Evolutionary conservation across 768 basidiomycete species (phyloP), one percentile per base, ranked within the genome.

Genomic region (Lactarius tabidus): DNA sequence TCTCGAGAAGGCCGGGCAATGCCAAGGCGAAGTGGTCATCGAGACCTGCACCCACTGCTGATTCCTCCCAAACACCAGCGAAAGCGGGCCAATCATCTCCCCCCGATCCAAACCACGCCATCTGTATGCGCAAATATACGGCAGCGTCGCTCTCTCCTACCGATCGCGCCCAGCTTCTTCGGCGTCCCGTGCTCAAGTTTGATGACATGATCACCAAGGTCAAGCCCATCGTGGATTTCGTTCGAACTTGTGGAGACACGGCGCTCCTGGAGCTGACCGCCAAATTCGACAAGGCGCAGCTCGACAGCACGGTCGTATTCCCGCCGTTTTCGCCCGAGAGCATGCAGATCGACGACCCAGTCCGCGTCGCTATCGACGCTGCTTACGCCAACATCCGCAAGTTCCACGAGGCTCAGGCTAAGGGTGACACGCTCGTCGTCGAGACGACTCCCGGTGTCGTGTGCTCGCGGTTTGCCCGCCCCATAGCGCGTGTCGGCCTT

Each of bases 371-470:
- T 28, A 96, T 98, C 73, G 90, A 97, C 72, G 77, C 81, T 60
- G 97, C 97, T 4, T 99, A 98, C 74, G 80, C 79, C 65, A 99
- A 99, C 75, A 91, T 99, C 73, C 83, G 82, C 76, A 89, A 86
- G 71, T 98, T 98, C 82, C 96, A 97, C 75, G 84, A 83, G 26
- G 95, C 94, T 7, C 95, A 98, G 77, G 78, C 84, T n/a, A 85
- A 88, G 67, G 81, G 81, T 56, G 79, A 82, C 58, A 78, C 85
- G 28, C 81, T 99, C 52, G 80, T 84, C 7, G 93, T 99, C 8
- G 94, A 98, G 77, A 98, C 97, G 14, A 98, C 94, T 93, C 95
- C 97, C 8, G 97, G 97, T 12, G 95, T 99, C 52, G 88, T 93
- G 2, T 98, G 97, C 77, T 90, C 93, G 57, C 87, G 97, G 45